Conservation (phyloP, 164 flowering plant species). For the Echeveria elegans region DNA sequence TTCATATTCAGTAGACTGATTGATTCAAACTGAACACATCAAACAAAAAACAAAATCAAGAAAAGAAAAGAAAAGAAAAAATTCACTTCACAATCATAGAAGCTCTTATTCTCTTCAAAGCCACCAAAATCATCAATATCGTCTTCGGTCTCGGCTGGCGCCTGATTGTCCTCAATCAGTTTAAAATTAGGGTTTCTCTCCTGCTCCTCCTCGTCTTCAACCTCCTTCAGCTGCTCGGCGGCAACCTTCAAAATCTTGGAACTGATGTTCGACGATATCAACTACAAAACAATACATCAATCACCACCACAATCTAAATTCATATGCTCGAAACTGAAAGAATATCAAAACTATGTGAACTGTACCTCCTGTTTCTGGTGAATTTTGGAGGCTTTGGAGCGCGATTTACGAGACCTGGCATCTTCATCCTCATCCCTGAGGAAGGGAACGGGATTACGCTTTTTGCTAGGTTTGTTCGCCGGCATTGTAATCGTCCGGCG, state of each 20-base stretch:
- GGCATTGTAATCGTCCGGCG: neutral
- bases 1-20: neutral
- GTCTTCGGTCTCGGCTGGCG: conserved; percentile 22
- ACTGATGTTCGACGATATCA: conserved; percentile 49
- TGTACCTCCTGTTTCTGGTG: conserved; percentile 2
- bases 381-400: neutral
- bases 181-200: conserved; percentile 21
- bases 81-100: conserved; percentile 37
- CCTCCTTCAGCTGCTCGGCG: conserved; percentile 63
- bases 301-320: neutral
- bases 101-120: conserved; percentile 57
- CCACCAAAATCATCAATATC: conserved; percentile 64
- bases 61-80: too few relatives aligned
- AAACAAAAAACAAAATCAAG: too few relatives aligned
- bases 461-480: neutral
- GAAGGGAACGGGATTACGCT: neutral
- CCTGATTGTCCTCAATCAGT: conserved; percentile 21
- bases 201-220: conserved; percentile 36
- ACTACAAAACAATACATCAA: conserved; percentile 16
- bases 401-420: neutral
- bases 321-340: too few relatives aligned
- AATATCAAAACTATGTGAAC: too few relatives aligned
- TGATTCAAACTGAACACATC: neutral
- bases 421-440: neutral
- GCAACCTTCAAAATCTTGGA: conserved; percentile 75